Percentiles rank a stretch among this genome's conserved stretches.
Evolutionary conservation across 2,329 filamentous ascomycete species (phyloP).

Genomic region (Emmonsia crescens): DNA sequence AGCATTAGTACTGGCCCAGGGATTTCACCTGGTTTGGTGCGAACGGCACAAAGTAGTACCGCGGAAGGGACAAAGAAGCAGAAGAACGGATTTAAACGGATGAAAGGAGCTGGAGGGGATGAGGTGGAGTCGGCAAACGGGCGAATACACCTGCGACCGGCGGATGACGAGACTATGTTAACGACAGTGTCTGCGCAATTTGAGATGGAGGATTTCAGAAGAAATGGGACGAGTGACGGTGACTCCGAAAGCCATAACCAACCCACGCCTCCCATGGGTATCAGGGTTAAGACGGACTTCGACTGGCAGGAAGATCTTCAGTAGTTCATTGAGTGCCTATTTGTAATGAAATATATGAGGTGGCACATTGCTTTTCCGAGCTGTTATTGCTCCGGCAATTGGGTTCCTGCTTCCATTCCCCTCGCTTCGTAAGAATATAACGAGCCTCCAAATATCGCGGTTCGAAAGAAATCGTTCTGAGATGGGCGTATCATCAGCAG

Average conservation of each 20-base stretch:
- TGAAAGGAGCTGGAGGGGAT: not conserved
- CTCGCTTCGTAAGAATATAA: not conserved
- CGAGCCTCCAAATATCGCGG: not conserved
- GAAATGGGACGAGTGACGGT: not conserved
- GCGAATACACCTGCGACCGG: not conserved
- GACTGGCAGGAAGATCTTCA: not conserved
- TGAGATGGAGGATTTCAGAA: not conserved
- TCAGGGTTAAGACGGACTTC: constrained; percentile 1
- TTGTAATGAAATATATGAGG: not conserved
- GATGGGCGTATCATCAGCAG: not conserved
- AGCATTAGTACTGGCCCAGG: not conserved
- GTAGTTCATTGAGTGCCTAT: not conserved
- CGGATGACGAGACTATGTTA: not conserved
- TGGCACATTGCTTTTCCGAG: not conserved
- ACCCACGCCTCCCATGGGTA: not conserved
- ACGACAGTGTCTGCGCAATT: not conserved
- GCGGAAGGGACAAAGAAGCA: not conserved
- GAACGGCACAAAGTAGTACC: not conserved
- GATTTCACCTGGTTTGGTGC: not conserved
- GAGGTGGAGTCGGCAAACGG: not conserved
- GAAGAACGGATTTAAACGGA: not conserved
- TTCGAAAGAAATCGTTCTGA: not conserved
- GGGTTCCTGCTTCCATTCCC: not conserved
- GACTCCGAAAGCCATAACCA: not conserved
- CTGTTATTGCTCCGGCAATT: not conserved